Base-by-base conservation (phyloP, 2,329 filamentous ascomycete species). In the Alternaria postmessia region DNA sequence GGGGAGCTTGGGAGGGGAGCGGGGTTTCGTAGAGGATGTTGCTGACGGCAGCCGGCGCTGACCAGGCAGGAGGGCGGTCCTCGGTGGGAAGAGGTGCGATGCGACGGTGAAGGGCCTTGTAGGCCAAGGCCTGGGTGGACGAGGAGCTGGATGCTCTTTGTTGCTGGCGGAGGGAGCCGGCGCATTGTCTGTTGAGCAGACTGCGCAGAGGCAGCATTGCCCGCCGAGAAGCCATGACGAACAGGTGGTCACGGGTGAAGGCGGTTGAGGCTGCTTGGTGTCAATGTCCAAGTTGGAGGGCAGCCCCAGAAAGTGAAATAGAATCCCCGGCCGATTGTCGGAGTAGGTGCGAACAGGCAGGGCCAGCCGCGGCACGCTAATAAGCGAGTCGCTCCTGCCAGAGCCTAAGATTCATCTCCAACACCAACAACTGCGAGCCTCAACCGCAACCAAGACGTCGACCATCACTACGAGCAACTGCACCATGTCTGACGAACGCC, bases 1-100 rank as follows among this genome's bases (percentile, higher is more conserved):
- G 91, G 8, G 95, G 94, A 24, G 89, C 89, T 72, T 86, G 86
- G 14, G 93, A 94, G 7, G 93, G 92, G 18, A 91, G 86, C 6
- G 95, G 95, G 3, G 94, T 98, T 86, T 99, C 95, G 85, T 99
- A 99, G 80, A 99, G 91, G 77, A 99, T 99, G 79, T 94, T 97
- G 77, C 93, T 96, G 68, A 99, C 95, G 68, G 95, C 95, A 18
- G 95, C 93, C 71, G 95, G 94, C 38, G 94, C 94, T 59, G 88
- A 88, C 75, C 94, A 96, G 85, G 93, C 93, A 11, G 93, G 85
- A 36, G 92, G 89, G 28, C 90, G 86, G 57, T 91, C 85, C 69
- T 92, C 88, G 67, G 88, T 89, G 56, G 92, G 91, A 54, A 97
- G 91, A 64, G 94, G 92, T 20, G 92, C 90, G 62, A 94, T 91